Base-by-base conservation (phyloP, 148 eudicot species). In the Rheum nobile region DNA sequence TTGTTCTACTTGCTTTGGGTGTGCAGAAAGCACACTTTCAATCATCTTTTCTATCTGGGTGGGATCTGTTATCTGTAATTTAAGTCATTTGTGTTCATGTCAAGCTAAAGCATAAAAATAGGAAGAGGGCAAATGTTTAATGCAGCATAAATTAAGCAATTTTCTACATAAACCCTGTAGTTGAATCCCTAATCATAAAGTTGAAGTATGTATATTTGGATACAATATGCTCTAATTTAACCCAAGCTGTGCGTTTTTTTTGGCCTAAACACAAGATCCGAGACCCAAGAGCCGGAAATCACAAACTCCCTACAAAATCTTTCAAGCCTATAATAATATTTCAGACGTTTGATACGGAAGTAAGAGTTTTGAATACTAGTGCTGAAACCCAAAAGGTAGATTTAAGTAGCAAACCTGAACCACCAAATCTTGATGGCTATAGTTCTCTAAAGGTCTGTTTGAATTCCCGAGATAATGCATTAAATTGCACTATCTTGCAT, bases 1-100 rank as follows among this genome's bases (percentile, higher is more conserved):
- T 80, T 95, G 90, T 81, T 86, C 97, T 71, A 95, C 85, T 82
- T 91, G 97, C 85, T 91, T 92, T 13, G 90, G 94, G 72, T 92
- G 86, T 41, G 84, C 89, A 28, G 86, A 84, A 24, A 92, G 76
- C 74, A 92, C 94, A 78, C 81, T 82, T 75, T 90, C 91, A 37
- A 92, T 84, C 83, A 92, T 90, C 82, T 87, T 87, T 84, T 90
- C 92, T 46, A 95, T 90, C 86, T 90, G 92, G 72, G 55, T 75
- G 5, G 89, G 84, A 79, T 95, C 94, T 34, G 80, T 84, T 72
- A 90, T 95, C 99, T 95, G 96, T 48, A 29, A 75, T 65, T 31
- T 65, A 1, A 32, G 39, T 22, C 70, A 32, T 32, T 16, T 17
- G 16, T 16, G 14, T 65, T 65, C 39, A 31, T 31, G 70, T 65